Base-by-base conservation (phyloP, 1,284 basidiomycete species). In the Ganoderma lucidum region DNA sequence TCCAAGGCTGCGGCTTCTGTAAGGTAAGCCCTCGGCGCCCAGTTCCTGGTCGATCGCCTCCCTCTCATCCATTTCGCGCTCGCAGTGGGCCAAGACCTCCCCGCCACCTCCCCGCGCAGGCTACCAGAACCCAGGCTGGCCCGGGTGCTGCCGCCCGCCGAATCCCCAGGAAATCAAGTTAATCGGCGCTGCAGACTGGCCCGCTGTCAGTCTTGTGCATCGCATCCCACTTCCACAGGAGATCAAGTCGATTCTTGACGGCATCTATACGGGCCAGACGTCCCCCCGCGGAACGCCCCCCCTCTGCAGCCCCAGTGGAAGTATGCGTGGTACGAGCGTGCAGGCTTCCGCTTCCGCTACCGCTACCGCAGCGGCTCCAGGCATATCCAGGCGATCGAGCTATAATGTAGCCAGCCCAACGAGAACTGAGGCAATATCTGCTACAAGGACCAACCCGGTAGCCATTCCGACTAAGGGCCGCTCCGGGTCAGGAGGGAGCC, bases 1-100 rank as follows among this genome's bases (percentile, higher is more conserved):
- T 94, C 83, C 94, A 92, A 75, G 93, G 93, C 53, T 95, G 93
- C 79, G 93, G 93, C 23, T 94, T 87, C 80, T 94, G 93, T 90
- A 94, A 93, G 88, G 93, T 93, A 68, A 63, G 55, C 66, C 32
- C 19, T 55, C 64, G 45, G 61, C 65, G 67, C 61, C 64, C 73
- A 70, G 62, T 66, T 73, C 67, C 69, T 73, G 28, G 69, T 69
- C 72, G 70, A 80, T 80, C 73, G 70, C 75, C 69, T 70, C 76
- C 39, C 78, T 74, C 79, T 74, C 75, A 75, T 60, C 66, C 75
- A 63, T 76, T 71, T 71, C 66, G 66, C 67, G 32, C 37, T 39
- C 63, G 61, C 78, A 93, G 92, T 93, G 91, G 91, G 91, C 91
- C 70, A 84, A 84, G 71, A 84, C 83, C 23, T 87, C 85, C 75